phyloP scores from a whole-genome alignment of 1,139 yeast species.

The Candida smagusa region DNA sequence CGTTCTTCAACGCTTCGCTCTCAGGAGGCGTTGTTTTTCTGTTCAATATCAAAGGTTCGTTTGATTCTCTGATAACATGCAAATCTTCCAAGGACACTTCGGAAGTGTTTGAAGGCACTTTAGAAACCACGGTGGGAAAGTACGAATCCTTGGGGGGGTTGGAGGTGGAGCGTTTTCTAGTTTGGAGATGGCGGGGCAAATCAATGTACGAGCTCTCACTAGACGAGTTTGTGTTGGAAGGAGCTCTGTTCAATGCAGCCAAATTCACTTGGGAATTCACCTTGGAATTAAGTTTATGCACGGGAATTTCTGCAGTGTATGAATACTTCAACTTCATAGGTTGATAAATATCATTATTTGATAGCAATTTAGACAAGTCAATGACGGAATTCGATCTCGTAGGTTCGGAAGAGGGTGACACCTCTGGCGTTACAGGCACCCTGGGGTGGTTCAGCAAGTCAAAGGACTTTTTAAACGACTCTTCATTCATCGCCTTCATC shows the following conservation, averaged over 20 bases:
- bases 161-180: constrained; percentile 21
- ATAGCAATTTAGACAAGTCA: constrained; percentile 36
- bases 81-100: constrained; percentile 22
- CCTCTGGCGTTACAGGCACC: constrained; percentile 41
- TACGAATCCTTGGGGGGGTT: constrained; percentile 24
- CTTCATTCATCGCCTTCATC: constrained; percentile 38
- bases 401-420: constrained; percentile 45
- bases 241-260: constrained; percentile 9
- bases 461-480: constrained; percentile 34
- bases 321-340: constrained; percentile 44
- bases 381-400: constrained; percentile 43
- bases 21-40: not conserved
- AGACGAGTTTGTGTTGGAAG: constrained; percentile 23
- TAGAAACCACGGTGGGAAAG: constrained; percentile 24
- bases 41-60: constrained; percentile 12
- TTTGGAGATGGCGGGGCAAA: constrained; percentile 20
- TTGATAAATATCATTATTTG: constrained; percentile 36
- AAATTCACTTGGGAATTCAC: constrained; percentile 36
- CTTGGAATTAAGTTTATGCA: constrained; percentile 37
- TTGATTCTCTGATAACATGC: constrained; percentile 24
- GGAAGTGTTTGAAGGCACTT: constrained; percentile 15
- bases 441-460: constrained; percentile 31
- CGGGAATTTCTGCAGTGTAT: constrained; percentile 39
- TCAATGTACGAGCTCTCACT: constrained; percentile 27
- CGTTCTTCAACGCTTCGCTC: constrained; percentile 6